A percentile compares a stretch with the other conserved stretches of the same genome.
Evolutionary conservation across 805 yeast species (phyloP).

Genomic region (Huiozyma sinensis): DNA sequence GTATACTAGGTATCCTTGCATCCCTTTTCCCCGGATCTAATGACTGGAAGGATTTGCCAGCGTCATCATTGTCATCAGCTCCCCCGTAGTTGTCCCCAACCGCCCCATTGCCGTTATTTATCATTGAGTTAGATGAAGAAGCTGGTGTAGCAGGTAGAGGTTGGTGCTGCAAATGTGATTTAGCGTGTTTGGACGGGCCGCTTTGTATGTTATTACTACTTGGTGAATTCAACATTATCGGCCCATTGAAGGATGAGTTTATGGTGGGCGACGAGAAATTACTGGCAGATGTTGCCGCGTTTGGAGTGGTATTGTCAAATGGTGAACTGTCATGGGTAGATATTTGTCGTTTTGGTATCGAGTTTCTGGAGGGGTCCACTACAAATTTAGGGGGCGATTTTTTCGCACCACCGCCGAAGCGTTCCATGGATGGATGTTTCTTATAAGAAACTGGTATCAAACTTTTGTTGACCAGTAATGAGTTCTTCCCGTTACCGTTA

Average conservation of each 20-base stretch:
- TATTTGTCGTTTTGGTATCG: constrained; percentile 24
- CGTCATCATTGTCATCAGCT: constrained; percentile 1
- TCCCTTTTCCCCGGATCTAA: constrained; percentile 22
- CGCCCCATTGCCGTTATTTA: constrained; percentile 1
- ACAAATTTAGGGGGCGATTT: constrained; percentile 20
- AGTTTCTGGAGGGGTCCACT: constrained; percentile 22
- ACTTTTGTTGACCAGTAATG: constrained; percentile 30
- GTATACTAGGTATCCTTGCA: constrained; percentile 18
- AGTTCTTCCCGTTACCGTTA: constrained; percentile 26
- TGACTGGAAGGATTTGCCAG: constrained; percentile 8
- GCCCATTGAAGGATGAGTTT: constrained; percentile 4
- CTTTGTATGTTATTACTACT: background rate
- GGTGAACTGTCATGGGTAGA: constrained; percentile 28
- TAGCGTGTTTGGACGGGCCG: background rate
- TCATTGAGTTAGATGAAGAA: constrained; percentile 5
- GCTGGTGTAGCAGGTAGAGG: background rate
- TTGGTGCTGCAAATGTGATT: background rate
- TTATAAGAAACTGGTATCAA: constrained; percentile 61
- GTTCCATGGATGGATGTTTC: constrained; percentile 54
- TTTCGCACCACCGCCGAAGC: constrained; percentile 18
- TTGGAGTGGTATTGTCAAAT: constrained; percentile 8
- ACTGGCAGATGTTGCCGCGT: background rate
- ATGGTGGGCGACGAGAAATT: background rate
- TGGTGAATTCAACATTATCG: background rate
- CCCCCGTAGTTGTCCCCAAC: background rate